Conservation (phyloP, 2,329 filamentous ascomycete species). For the Alternaria postmessia region DNA sequence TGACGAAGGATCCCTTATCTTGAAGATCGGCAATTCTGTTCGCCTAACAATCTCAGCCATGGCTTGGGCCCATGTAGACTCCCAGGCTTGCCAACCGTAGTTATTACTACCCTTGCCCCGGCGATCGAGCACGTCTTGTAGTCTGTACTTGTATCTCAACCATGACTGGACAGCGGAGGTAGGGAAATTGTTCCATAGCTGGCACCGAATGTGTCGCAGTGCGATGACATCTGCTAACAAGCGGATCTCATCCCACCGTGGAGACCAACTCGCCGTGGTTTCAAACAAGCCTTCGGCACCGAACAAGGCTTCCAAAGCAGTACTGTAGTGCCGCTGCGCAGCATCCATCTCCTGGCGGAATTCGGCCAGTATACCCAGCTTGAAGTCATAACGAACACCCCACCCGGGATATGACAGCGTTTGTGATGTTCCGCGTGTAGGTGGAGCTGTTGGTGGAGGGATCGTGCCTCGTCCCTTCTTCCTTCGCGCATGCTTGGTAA, state of each 20-base stretch:
- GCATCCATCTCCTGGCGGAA: slow-evolving; percentile 93
- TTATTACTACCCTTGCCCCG: slow-evolving; percentile 85
- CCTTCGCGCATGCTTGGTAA: slow-evolving; percentile 89
- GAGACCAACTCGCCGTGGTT: slow-evolving; percentile 86
- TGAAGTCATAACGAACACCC: slow-evolving; percentile 95
- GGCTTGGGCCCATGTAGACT: slow-evolving; percentile 73
- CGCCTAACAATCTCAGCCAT: slow-evolving; percentile 68
- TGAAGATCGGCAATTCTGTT: slow-evolving; percentile 59
- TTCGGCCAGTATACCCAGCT: slow-evolving; percentile 87
- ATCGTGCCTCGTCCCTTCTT: slow-evolving; percentile 83
- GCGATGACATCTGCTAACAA: slow-evolving; percentile 82
- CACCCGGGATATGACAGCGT: slow-evolving; percentile 85
- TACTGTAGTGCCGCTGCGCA: slow-evolving; percentile 84
- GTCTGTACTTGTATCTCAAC: slow-evolving; percentile 77
- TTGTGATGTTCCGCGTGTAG: slow-evolving; percentile 83
- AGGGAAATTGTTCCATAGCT: slow-evolving; percentile 81
- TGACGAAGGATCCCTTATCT: slow-evolving; percentile 30
- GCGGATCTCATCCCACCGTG: slow-evolving; percentile 93
- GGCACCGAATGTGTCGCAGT: slow-evolving; percentile 80
- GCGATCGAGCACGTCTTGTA: slow-evolving; percentile 79
- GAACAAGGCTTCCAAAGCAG: slow-evolving; percentile 84
- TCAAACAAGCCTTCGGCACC: slow-evolving; percentile 82
- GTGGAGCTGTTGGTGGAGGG: slow-evolving; percentile 82
- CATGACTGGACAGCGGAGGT: slow-evolving; percentile 82
- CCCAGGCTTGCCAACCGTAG: slow-evolving; percentile 95